A percentile compares a stretch with the other conserved stretches of the same genome.
phyloP scores from a whole-genome alignment of 2,329 filamentous ascomycete genomes.

The Epichloe gansuensis region DNA sequence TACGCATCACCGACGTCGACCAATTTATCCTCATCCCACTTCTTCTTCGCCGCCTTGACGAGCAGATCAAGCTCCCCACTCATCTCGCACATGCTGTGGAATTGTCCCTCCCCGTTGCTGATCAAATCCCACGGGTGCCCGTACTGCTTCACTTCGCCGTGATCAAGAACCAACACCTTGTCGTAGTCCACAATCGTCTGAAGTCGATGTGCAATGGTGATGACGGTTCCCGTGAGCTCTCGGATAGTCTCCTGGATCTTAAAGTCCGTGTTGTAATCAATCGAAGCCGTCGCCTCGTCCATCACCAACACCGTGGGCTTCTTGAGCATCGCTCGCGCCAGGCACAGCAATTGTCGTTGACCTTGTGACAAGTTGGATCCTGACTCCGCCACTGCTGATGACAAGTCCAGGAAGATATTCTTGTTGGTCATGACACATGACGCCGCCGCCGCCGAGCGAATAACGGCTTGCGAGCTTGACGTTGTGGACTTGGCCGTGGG shows the following conservation, averaged over 20 bases:
- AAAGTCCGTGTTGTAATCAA: conserved; percentile 88
- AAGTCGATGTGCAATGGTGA: conserved; percentile 90
- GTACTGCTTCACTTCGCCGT: conserved; percentile 76
- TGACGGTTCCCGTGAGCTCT: conserved; percentile 84
- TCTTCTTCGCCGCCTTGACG: conserved; percentile 42
- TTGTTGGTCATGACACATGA: conserved; percentile 58
- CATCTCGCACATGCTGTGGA: conserved; percentile 52
- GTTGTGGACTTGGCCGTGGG: conserved; percentile 12
- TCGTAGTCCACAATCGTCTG: conserved; percentile 98
- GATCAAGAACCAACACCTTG: conserved; percentile 88
- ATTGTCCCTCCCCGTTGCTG: conserved; percentile 51
- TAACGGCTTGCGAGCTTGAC: conserved; percentile 7
- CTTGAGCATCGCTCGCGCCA: conserved; percentile 86
- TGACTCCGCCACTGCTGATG: conserved; percentile 73
- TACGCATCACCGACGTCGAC: conserved; percentile 18
- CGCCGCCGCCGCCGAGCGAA: conserved; percentile 9
- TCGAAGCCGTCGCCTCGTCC: conserved; percentile 96
- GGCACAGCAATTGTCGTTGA: conserved; percentile 85
- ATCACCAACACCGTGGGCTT: conserved; percentile 89
- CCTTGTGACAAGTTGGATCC: conserved; percentile 92
- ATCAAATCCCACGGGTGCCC: conserved; percentile 81
- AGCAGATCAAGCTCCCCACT: conserved; percentile 44
- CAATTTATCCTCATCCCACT: conserved; percentile 28
- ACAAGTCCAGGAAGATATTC: conserved; percentile 83
- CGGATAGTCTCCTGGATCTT: conserved; percentile 96